A percentile compares a stretch with the other conserved stretches of the same genome.
These are phyloP conservation scores for Aspergillus intermedius DNA, from an alignment of 2,329 filamentous ascomycete species.

Conservation along the genomic window DNA sequence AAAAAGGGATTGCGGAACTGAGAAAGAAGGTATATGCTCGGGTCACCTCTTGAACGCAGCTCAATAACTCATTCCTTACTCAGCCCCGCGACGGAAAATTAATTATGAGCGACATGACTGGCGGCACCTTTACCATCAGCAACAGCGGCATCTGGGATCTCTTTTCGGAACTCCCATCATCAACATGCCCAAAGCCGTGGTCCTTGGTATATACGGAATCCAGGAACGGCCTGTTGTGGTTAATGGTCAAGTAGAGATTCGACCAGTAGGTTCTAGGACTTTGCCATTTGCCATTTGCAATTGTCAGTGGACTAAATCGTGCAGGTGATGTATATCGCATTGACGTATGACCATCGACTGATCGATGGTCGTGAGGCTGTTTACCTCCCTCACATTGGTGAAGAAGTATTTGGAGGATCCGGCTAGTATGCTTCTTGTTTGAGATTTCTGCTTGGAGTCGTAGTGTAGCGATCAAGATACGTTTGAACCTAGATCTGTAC, in stretches of 20 bases:
- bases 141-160: slow-evolving; percentile 88
- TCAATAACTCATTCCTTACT: background rate
- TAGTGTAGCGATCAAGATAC: no score
- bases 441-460: background rate
- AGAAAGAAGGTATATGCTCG: slow-evolving; percentile 67
- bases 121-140: slow-evolving; percentile 91
- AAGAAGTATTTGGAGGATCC: slow-evolving; percentile 5
- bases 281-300: no score
- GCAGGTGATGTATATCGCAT: slow-evolving; percentile 87
- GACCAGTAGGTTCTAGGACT: no score
- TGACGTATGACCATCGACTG: slow-evolving; percentile 91
- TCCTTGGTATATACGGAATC: slow-evolving; percentile 84
- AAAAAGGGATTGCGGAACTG: slow-evolving; percentile 78
- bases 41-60: background rate
- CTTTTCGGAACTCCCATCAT: slow-evolving; percentile 95
- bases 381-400: slow-evolving; percentile 50
- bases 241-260: slow-evolving; percentile 82
- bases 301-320: no score
- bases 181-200: slow-evolving; percentile 83
- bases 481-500: no score
- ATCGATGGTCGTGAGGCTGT: slow-evolving; percentile 88
- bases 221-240: slow-evolving; percentile 81
- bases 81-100: slow-evolving; percentile 86
- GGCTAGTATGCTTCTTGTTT: slow-evolving; percentile 4
- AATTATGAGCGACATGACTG: slow-evolving; percentile 95